Evolutionary conservation across 768 basidiomycete genomes (phyloP).

Genomic region (Erythrobasidium yunnanense): DNA sequence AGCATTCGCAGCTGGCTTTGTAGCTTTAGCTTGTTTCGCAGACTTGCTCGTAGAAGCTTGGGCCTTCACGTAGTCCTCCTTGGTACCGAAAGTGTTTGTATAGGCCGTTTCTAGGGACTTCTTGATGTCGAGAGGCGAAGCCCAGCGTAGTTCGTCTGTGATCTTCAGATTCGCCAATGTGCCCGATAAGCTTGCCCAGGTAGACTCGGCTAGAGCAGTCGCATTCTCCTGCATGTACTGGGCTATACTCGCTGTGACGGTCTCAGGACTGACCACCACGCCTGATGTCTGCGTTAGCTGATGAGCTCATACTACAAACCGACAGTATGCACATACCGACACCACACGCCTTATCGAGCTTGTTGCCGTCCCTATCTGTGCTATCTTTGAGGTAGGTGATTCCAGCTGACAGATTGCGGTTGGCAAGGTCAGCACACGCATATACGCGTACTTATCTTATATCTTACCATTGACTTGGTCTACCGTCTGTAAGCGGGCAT

Average conservation of each 20-base stretch:
- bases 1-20: conserved; percentile 7
- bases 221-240: conserved; percentile 49
- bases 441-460: background rate
- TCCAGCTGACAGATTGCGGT: conserved; percentile 49
- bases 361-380: conserved; percentile 52
- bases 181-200: conserved; percentile 66
- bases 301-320: background rate
- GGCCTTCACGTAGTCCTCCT: conserved; percentile 44
- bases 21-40: conserved; percentile 27
- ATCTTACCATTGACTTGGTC: conserved; percentile 77
- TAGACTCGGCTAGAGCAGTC: conserved; percentile 47
- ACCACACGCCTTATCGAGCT: conserved; percentile 71
- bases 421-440: too few relatives aligned
- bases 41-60: conserved; percentile 31
- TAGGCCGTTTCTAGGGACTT: conserved; percentile 64
- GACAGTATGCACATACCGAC: conserved; percentile 52
- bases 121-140: conserved; percentile 71
- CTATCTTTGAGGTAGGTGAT: conserved; percentile 61
- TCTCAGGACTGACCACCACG: conserved; percentile 60
- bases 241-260: conserved; percentile 52
- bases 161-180: conserved; percentile 56
- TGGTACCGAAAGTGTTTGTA: conserved; percentile 58
- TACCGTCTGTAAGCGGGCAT: conserved; percentile 59
- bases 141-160: conserved; percentile 63
- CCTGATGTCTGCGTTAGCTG: conserved; percentile 47